A percentile compares a stretch with the other conserved stretches of the same genome.
phyloP scores from a whole-genome alignment of 2,329 filamentous ascomycete genomes.

The Trichoderma hamatum region DNA sequence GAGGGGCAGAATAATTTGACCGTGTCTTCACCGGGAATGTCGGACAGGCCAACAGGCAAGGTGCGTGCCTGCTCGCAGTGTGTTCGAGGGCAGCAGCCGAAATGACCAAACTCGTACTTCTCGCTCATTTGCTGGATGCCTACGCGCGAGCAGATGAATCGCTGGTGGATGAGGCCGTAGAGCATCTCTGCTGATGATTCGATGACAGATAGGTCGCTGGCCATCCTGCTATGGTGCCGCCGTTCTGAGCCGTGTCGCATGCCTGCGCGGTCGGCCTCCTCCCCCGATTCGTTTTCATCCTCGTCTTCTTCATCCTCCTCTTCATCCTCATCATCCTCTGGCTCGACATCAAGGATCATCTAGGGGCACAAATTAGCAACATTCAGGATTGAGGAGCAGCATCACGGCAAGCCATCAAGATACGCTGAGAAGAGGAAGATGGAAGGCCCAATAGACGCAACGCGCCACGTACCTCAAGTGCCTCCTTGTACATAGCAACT shows the following conservation, averaged over 20 bases:
- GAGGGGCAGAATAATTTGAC: constrained; percentile 98
- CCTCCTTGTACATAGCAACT: constrained; percentile 98
- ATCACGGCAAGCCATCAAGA: neutral
- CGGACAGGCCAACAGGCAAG: constrained; percentile 88
- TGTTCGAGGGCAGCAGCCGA: constrained; percentile 92
- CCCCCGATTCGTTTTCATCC: constrained; percentile 68
- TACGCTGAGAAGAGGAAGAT: neutral
- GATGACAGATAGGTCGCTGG: constrained; percentile 91
- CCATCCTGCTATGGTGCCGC: constrained; percentile 80
- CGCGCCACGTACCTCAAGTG: constrained; percentile 66
- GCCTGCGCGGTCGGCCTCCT: constrained; percentile 58
- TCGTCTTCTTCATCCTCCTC: constrained; percentile 79
- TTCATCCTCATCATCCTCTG: constrained; percentile 89
- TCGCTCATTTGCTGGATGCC: constrained; percentile 99
- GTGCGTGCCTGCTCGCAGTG: constrained; percentile 90
- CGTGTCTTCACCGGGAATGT: constrained; percentile 94
- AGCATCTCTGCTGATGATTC: constrained; percentile 98
- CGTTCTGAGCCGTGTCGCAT: constrained; percentile 61
- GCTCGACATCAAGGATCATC: constrained; percentile 98
- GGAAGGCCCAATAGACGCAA: neutral
- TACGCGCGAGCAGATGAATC: constrained; percentile 94
- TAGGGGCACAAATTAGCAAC: constrained; percentile 36
- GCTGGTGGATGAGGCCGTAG: constrained; percentile 96
- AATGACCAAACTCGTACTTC: constrained; percentile 97
- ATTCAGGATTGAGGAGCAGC: neutral